These are phyloP conservation scores for Irpex lacteus DNA, from an alignment of 1,284 basidiomycete genomes.

Conservation along the genomic window DNA sequence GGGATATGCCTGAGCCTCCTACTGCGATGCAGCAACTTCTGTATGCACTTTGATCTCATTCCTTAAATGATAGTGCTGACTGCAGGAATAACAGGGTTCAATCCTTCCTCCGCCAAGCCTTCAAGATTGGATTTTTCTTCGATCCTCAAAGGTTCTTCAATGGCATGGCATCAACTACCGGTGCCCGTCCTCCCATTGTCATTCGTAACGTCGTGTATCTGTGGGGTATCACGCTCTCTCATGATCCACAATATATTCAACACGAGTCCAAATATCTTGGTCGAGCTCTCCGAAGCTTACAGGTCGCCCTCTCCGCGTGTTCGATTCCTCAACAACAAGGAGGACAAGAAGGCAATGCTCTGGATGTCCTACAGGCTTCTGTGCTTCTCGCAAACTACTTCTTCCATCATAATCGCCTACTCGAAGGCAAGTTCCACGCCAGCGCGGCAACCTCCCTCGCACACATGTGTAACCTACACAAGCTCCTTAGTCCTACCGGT, in stretches of 20 bases:
- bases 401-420: constrained; percentile 32
- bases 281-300: constrained; percentile 24
- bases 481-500: constrained; percentile 1
- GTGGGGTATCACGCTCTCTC: constrained; percentile 18
- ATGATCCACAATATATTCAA: constrained; percentile 8
- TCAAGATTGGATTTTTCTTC: constrained; percentile 36
- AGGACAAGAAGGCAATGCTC: constrained; percentile 31
- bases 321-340: constrained; percentile 20
- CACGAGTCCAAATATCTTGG: constrained; percentile 19
- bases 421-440: constrained; percentile 38
- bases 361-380: constrained; percentile 40
- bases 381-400: constrained; percentile 40
- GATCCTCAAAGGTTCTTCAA: constrained; percentile 27
- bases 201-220: constrained; percentile 17
- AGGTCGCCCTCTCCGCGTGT: constrained; percentile 24
- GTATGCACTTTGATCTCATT: constrained; percentile 6
- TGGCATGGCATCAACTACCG: constrained; percentile 16
- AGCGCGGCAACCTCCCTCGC: constrained; percentile 34
- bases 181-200: constrained; percentile 17
- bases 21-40: constrained; percentile 11
- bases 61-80: background rate
- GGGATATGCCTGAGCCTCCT: constrained; percentile 19
- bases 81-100: constrained; percentile 25
- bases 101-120: constrained; percentile 29
- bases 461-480: constrained; percentile 22